phyloP scores from a whole-genome alignment of 1,284 basidiomycete species.

The Calocybe gambosa region DNA sequence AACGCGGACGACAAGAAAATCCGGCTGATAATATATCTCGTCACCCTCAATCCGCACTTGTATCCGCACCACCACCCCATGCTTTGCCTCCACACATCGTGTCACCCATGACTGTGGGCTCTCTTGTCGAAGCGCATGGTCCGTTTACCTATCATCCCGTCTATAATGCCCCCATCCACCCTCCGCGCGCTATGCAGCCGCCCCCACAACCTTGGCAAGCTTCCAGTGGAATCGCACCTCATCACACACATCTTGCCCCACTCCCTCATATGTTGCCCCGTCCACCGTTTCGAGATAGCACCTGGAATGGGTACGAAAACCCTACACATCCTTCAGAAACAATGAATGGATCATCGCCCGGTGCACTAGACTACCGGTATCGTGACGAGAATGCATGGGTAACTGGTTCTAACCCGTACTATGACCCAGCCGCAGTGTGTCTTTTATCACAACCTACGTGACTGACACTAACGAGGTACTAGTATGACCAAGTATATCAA shows the following conservation, averaged over 20 bases:
- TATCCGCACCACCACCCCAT: conserved; percentile 24
- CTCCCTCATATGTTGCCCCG: conserved; percentile 43
- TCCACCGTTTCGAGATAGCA: conserved; percentile 42
- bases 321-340: conserved; percentile 35
- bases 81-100: conserved; percentile 25
- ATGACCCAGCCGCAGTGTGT: conserved; percentile 37
- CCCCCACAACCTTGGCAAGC: conserved; percentile 56
- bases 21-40: conserved; percentile 6
- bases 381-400: conserved; percentile 53
- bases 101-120: conserved; percentile 26
- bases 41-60: conserved; percentile 17
- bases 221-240: conserved; percentile 51
- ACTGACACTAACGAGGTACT: not conserved
- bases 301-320: conserved; percentile 38
- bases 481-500: conserved; percentile 33
- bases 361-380: conserved; percentile 51
- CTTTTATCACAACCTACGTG: not conserved
- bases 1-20: conserved; percentile 11
- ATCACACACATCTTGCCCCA: conserved; percentile 54
- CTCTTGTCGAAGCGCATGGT: conserved; percentile 28
- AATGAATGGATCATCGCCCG: conserved; percentile 35
- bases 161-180: conserved; percentile 37
- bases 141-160: conserved; percentile 40
- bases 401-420: conserved; percentile 45
- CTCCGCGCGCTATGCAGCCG: conserved; percentile 39